Conservation (phyloP, 352 stramenopile species). For the Pythium periplocum region DNA sequence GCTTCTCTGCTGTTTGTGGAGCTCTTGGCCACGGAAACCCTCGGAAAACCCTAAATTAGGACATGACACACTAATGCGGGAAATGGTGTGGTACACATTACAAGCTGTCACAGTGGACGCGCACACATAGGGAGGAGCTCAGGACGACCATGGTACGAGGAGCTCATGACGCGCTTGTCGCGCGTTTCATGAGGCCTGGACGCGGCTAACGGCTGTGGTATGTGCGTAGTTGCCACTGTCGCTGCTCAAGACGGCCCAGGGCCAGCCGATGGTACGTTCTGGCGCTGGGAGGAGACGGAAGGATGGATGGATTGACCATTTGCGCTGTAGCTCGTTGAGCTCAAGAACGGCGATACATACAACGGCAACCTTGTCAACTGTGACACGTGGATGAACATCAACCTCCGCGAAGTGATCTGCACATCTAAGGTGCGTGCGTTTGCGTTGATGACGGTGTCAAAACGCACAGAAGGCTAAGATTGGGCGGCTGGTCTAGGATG, state of each 20-base stretch:
- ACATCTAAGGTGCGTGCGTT: slow-evolving; percentile 84
- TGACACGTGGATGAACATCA: slow-evolving; percentile 99
- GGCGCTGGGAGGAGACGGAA: too few species aligned
- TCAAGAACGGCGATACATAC: slow-evolving; percentile 99
- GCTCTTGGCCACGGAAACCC: slow-evolving; percentile 13
- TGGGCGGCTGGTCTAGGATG: slow-evolving; percentile 64
- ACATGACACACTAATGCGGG: slow-evolving; percentile 14
- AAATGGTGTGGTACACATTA: not conserved
- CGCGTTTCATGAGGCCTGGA: not conserved
- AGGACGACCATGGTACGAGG: slow-evolving; percentile 15
- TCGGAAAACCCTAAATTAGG: slow-evolving; percentile 7
- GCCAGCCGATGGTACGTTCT: slow-evolving; percentile 86
- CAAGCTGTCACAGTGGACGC: too few species aligned
- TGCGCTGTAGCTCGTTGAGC: slow-evolving; percentile 90
- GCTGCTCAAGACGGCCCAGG: slow-evolving; percentile 93
- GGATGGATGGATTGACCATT: too few species aligned
- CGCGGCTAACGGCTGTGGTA: not conserved
- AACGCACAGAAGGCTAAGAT: slow-evolving; percentile 2
- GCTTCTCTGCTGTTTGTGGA: slow-evolving; percentile 1
- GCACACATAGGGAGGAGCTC: too few species aligned
- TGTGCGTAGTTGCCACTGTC: slow-evolving; percentile 90
- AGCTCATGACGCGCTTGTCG: not conserved
- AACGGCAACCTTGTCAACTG: slow-evolving; percentile 96
- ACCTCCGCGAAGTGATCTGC: slow-evolving; percentile 98
- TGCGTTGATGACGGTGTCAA: not conserved